Base-by-base conservation (phyloP, 2,329 filamentous ascomycete species). In the Hirsutella minnesotensis region DNA sequence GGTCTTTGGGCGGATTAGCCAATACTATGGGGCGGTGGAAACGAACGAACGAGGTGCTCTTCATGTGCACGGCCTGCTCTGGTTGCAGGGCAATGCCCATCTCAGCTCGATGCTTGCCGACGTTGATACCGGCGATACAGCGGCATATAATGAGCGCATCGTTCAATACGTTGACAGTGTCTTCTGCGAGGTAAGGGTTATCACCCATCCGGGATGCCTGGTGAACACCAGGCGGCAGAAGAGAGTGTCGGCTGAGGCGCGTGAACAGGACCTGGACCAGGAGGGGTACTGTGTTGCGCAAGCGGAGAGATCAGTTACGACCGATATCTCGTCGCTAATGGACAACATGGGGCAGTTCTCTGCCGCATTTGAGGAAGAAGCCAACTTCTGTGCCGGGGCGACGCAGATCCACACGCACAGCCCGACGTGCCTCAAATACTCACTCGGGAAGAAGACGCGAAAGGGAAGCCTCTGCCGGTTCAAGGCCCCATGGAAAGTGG, bases 1-100 rank as follows among this genome's bases (percentile, higher is more conserved):
- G 19, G 40, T 46, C 2, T 46, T 46, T 27, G 36, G 46, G 29
- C 34, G 36, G 3, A 31, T 43, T 22, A 44, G 44, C 27, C 24
- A 34, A 1, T 44, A 44, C 22, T 44, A 24, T 24, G 38, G 38
- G 8, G 38, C 38, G 7, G 38, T 39, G 15, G 38, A 39, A 15
- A 39, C 38, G 12, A 39, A 39, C 16, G 38, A 39, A 15, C 38
- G 38, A 12, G 38, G 38, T 9, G 38, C 38, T 9, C 38, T 39
- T 7, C 38, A 39, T 24, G 5, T 39, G 20, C 38, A 39, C 13
- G 38, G 38, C 3, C 20, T 19, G 12, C 12, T 19, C 8, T n/a
- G 34, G 34, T n/a, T 19, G 4, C 13, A 7, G 27, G 27, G 8
- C n/a, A n/a, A n/a, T n/a, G n/a, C n/a, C n/a, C n/a, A n/a, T n/a